phyloP scores from a whole-genome alignment of 352 stramenopile species.

The Pythium phragmitis region DNA sequence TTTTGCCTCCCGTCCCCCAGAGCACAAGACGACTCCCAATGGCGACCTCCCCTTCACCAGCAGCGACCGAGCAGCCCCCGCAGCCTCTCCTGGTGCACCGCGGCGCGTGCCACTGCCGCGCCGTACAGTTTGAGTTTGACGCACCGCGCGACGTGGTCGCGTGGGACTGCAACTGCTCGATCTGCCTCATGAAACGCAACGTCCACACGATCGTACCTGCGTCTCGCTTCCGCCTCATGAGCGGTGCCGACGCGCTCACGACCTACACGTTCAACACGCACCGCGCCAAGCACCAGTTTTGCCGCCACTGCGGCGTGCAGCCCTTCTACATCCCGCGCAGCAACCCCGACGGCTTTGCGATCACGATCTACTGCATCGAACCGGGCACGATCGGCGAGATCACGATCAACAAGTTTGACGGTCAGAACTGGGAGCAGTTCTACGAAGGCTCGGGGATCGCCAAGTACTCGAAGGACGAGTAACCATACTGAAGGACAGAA shows the following conservation, averaged over 20 bases:
- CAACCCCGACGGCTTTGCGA: conserved; percentile 74
- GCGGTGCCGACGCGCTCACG: conserved; percentile 47
- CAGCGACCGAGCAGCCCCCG: not conserved
- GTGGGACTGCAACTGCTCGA: conserved; percentile 84
- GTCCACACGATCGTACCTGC: conserved; percentile 63
- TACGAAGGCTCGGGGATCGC: conserved; percentile 37
- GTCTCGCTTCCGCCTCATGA: conserved; percentile 51
- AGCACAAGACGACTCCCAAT: not conserved
- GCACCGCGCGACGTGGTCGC: conserved; percentile 51
- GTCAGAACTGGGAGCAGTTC: conserved; percentile 65
- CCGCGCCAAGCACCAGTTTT: conserved; percentile 79
- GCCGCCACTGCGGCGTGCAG: conserved; percentile 72
- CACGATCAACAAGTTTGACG: conserved; percentile 67
- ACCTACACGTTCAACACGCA: conserved; percentile 85
- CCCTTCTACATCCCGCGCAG: conserved; percentile 81
- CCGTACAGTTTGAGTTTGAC: conserved; percentile 71
- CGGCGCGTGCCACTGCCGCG: conserved; percentile 69
- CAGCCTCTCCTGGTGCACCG: conserved; percentile 34
- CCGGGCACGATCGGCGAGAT: conserved; percentile 46
- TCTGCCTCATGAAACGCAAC: conserved; percentile 83
- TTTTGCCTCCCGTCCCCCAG: not conserved
- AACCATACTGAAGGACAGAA: not conserved
- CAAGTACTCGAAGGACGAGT: conserved; percentile 38
- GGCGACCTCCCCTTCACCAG: not conserved
- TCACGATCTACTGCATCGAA: conserved; percentile 75